Percentiles rank a stretch among this genome's conserved stretches.
These are phyloP conservation scores for Boletellus sp. DNA, from an alignment of 768 basidiomycete species.

Conservation along the genomic window DNA sequence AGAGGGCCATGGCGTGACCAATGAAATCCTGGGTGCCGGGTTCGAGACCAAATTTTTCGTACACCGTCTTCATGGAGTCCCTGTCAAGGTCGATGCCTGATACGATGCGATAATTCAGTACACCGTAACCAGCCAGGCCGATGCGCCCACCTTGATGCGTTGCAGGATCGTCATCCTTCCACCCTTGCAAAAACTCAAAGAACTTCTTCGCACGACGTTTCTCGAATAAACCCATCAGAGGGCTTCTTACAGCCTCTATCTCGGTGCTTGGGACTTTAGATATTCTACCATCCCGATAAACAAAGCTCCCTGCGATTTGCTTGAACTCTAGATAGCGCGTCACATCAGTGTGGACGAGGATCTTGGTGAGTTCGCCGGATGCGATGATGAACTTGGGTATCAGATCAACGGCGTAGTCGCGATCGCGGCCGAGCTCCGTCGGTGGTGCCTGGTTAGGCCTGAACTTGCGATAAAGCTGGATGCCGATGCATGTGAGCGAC, in stretches of 20 bases:
- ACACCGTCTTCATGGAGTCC: conserved; percentile 90
- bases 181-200: conserved; percentile 93
- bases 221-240: conserved; percentile 99
- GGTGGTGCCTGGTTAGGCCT: conserved; percentile 73
- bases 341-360: conserved; percentile 98
- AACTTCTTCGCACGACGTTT: conserved; percentile 98
- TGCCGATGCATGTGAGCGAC: conserved; percentile 19
- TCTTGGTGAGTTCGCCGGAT: conserved; percentile 94
- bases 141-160: conserved; percentile 85
- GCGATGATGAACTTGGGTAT: conserved; percentile 99
- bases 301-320: conserved; percentile 97
- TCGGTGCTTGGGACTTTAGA: conserved; percentile 98
- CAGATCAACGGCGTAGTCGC: conserved; percentile 97
- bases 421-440: conserved; percentile 85
- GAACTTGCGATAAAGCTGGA: conserved; percentile 94
- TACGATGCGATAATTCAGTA: conserved; percentile 1
- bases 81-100: conserved; percentile 84
- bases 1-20: conserved; percentile 98
- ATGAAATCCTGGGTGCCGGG: conserved; percentile 98
- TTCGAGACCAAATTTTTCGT: conserved; percentile 96
- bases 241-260: conserved; percentile 92
- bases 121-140: not conserved
- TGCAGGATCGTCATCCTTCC: conserved; percentile 92
- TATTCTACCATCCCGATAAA: conserved; percentile 94
- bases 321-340: conserved; percentile 99